Percentiles rank a stretch among this genome's conserved stretches.
phyloP scores from a whole-genome alignment of 2,329 filamentous ascomycete genomes.

The Decorospora gaudefroyi region DNA sequence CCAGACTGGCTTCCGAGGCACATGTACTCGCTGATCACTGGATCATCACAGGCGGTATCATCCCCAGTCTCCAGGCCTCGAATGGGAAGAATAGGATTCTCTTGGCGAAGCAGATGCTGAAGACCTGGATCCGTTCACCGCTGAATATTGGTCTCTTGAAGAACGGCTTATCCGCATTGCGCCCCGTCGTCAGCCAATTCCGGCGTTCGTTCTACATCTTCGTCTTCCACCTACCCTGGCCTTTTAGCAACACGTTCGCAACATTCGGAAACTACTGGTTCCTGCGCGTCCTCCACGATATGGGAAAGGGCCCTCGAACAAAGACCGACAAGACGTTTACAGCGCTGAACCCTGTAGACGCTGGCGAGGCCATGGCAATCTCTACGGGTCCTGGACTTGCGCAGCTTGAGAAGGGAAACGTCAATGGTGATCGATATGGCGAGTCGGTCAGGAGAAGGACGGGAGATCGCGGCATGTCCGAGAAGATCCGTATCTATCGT shows the following conservation, averaged over 20 bases:
- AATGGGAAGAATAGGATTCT: conserved; percentile 51
- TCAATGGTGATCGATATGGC: conserved; percentile 44
- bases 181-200: conserved; percentile 56
- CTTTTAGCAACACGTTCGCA: conserved; percentile 52
- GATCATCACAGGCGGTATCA: conserved; percentile 58
- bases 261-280: conserved; percentile 57
- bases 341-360: conserved; percentile 26
- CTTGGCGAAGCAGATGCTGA: conserved; percentile 57
- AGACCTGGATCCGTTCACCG: conserved; percentile 53
- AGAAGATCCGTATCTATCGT: conserved; percentile 60
- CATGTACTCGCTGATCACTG: conserved; percentile 60
- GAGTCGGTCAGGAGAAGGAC: conserved; percentile 49
- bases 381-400: conserved; percentile 56
- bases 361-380: conserved; percentile 56
- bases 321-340: conserved; percentile 15
- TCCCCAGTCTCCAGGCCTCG: conserved; percentile 50
- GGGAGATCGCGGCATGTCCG: conserved; percentile 53
- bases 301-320: conserved; percentile 43
- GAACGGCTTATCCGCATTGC: conserved; percentile 51
- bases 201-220: conserved; percentile 60
- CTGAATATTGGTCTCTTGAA: conserved; percentile 52
- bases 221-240: conserved; percentile 56
- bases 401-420: conserved; percentile 46
- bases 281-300: conserved; percentile 50
- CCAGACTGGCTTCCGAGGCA: conserved; percentile 63